Evolutionary conservation across 2,329 filamentous ascomycete genomes (phyloP).

Genomic region (Nemania serpens): DNA sequence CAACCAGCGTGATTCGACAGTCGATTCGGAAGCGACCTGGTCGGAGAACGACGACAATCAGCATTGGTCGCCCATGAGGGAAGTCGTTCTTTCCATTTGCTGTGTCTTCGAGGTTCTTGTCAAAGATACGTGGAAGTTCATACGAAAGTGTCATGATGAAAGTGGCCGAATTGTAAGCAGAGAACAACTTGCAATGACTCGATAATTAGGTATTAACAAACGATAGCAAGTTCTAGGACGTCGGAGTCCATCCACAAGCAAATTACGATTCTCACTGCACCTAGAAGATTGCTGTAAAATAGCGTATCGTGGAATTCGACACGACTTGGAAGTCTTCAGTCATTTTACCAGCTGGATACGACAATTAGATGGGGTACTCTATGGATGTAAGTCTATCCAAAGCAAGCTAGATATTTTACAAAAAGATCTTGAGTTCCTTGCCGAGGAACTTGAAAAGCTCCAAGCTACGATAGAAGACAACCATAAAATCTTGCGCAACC

Average conservation of each 20-base stretch:
- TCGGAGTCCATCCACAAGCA: neutral
- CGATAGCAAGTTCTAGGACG: neutral
- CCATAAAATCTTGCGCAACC: neutral
- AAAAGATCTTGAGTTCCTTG: neutral
- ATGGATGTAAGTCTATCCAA: too few species aligned
- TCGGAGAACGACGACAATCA: neutral
- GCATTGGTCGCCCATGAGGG: neutral
- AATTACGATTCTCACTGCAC: neutral
- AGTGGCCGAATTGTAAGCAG: neutral
- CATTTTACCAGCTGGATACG: neutral
- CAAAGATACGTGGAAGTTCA: neutral
- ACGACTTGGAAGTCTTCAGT: neutral
- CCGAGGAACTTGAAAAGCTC: neutral
- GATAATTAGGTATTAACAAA: neutral
- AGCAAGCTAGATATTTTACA: neutral
- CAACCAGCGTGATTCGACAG: too few species aligned
- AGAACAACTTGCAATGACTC: neutral
- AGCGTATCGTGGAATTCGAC: neutral
- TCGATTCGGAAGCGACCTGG: too few species aligned
- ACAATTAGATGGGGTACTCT: too few species aligned
- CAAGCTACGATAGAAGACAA: neutral
- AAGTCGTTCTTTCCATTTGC: neutral
- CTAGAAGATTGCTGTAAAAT: neutral
- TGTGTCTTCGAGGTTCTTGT: neutral
- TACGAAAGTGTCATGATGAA: neutral